phyloP scores from a whole-genome alignment of 2,329 filamentous ascomycete species.

The Arthrobotrys musiformis region DNA sequence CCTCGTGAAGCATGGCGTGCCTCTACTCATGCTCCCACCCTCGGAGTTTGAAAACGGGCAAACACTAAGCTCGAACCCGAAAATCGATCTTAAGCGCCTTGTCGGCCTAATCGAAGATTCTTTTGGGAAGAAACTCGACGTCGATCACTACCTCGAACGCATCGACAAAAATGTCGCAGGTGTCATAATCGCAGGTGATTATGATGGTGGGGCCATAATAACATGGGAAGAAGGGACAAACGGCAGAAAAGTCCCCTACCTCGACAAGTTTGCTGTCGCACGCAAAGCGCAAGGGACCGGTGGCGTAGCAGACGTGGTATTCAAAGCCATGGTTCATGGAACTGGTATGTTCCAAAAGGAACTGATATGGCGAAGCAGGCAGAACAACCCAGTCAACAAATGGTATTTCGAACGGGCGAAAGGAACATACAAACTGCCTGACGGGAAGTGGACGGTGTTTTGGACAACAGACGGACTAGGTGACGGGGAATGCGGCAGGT shows the following conservation, averaged over 20 bases:
- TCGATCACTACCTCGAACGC: conserved; percentile 82
- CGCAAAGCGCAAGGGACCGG: conserved; percentile 88
- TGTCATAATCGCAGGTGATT: conserved; percentile 93
- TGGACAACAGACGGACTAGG: conserved; percentile 82
- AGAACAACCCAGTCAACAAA: conserved; percentile 95
- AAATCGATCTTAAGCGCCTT: conserved; percentile 83
- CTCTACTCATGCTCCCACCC: conserved; percentile 80
- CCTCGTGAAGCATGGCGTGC: conserved; percentile 90
- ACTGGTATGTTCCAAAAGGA: conserved; percentile 80
- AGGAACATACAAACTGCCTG: conserved; percentile 82
- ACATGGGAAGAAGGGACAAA: conserved; percentile 82
- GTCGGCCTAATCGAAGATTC: conserved; percentile 92
- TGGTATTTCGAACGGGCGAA: conserved; percentile 96
- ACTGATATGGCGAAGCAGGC: conserved; percentile 88
- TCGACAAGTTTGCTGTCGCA: conserved; percentile 96
- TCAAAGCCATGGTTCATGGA: conserved; percentile 86
- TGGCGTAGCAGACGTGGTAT: conserved; percentile 93
- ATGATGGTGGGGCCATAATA: conserved; percentile 92
- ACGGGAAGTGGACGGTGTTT: conserved; percentile 97
- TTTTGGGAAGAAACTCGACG: conserved; percentile 84
- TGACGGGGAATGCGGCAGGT: conserved; percentile 62
- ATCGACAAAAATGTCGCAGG: conserved; percentile 84
- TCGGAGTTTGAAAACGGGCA: conserved; percentile 64
- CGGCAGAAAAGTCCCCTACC: conserved; percentile 82
- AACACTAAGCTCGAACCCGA: conserved; percentile 73